A percentile compares a stretch with the other conserved stretches of the same genome.
Conservation (phyloP, 192 early-diverging fungal species). For the Linnemannia elongata region DNA sequence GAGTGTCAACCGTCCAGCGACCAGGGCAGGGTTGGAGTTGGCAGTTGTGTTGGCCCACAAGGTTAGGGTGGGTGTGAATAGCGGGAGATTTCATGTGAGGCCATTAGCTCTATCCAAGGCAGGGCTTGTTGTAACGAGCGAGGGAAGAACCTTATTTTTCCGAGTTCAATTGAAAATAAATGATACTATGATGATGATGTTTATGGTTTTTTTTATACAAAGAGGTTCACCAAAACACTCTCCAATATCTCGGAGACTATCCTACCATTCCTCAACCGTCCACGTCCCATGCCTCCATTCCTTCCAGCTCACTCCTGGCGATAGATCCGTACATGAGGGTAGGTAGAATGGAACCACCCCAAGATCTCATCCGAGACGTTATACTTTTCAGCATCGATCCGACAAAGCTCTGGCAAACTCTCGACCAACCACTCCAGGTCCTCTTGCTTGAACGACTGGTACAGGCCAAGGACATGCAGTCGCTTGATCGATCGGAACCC, state of each 20-base stretch:
- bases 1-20: neutral
- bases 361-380: constrained; percentile 39
- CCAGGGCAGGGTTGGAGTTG: constrained; percentile 17
- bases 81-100: neutral
- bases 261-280: too few relatives aligned
- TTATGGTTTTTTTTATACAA: too few relatives aligned
- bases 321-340: constrained; percentile 28
- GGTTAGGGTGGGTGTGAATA: constrained; percentile 32
- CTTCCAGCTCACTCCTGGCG: constrained; percentile 28
- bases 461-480: constrained; percentile 30
- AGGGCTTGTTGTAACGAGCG: too few relatives aligned
- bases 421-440: constrained; percentile 40
- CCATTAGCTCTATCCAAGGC: too few relatives aligned
- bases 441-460: constrained; percentile 47
- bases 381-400: constrained; percentile 52
- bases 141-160: too few relatives aligned
- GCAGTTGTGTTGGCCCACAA: neutral
- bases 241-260: too few relatives aligned
- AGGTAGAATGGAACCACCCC: constrained; percentile 14
- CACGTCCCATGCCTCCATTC: too few relatives aligned
- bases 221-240: too few relatives aligned
- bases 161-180: too few relatives aligned
- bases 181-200: too few relatives aligned
- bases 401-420: constrained; percentile 37
- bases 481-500: constrained; percentile 47